Evolutionary conservation across 805 yeast species (phyloP), one percentile per base, ranked within the genome.

Genomic region (Lachancea nothofagi): DNA sequence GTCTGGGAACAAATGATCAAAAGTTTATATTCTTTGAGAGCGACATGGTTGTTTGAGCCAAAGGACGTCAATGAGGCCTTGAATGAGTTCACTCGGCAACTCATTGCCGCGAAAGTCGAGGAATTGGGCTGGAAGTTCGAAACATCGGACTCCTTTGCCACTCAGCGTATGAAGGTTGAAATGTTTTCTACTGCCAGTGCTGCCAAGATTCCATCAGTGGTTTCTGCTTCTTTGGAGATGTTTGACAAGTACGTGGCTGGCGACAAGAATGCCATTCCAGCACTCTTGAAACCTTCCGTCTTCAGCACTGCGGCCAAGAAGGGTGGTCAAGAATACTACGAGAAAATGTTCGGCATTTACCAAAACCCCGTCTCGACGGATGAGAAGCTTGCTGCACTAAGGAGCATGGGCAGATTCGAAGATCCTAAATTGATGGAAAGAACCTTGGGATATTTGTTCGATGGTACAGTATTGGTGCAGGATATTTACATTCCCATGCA

Each of bases 401-500:
- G 79, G 56, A 57, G 83, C 8, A 67, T 86, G 34, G 95, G 95
- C 53, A 59, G 70, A 47, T 79, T 82, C 53, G 72, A 67, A 42
- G 72, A 75, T 38, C 62, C 67, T 3, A 65, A 67, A 38, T 62
- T 80, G 38, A 67, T 77, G 41, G 65, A 74, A 51, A 76, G 75
- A 67, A 75, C 84, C 5, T 65, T 80, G 21, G 70, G 64, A 3
- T 69, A 70, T 54, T 59, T 80, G 47, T 71, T 80, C 46, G 76
- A 79, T 46, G 80, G 81, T 23, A 63, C 78, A 33, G 67, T 70
- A 29, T 68, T 83, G 44, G 75, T 77, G 50, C 94, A 85, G 67
- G 95, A 85, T 59, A 72, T 82, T 40, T 78, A 78, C 64, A 72
- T 78, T 49, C 94, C 95, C 48, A 70, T 90, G 77, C 75, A 67